A percentile compares a stretch with the other conserved stretches of the same genome.
phyloP scores from a whole-genome alignment of 208 protist species.

The Acanthamoeba castellanii region DNA sequence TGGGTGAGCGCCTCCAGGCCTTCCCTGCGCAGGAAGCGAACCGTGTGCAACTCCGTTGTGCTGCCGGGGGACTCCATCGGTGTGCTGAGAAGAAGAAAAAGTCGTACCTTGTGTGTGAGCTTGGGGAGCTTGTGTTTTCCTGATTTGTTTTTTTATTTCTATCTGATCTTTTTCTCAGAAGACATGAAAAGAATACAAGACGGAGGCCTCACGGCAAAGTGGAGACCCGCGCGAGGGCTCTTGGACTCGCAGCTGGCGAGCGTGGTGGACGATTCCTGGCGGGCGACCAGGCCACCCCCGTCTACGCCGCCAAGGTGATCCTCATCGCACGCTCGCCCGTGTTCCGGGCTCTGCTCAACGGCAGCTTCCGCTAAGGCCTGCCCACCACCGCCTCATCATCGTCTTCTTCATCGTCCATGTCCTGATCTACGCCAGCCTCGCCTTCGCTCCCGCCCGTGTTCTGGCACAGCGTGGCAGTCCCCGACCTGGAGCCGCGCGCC shows the following conservation, averaged over 20 bases:
- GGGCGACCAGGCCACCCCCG: not conserved
- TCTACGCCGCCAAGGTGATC: not conserved
- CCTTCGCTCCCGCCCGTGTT: too few relatives aligned
- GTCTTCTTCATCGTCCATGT: not conserved
- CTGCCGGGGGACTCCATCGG: too few relatives aligned
- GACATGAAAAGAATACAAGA: too few relatives aligned
- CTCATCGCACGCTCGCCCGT: too few relatives aligned
- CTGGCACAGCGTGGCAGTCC: not conserved
- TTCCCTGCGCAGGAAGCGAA: not conserved
- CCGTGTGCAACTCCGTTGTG: not conserved
- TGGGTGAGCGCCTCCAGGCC: conserved; percentile 18
- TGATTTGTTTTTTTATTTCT: too few relatives aligned
- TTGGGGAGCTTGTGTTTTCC: too few relatives aligned
- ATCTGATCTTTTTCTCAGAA: too few relatives aligned
- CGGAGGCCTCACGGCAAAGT: too few relatives aligned
- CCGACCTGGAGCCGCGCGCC: not conserved
- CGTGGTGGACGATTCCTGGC: conserved; percentile 15
- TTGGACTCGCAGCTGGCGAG: too few relatives aligned
- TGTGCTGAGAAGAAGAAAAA: too few relatives aligned
- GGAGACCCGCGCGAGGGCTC: too few relatives aligned
- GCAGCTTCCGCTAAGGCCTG: not conserved
- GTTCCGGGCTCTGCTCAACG: not conserved
- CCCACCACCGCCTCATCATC: not conserved
- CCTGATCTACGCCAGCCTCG: not conserved
- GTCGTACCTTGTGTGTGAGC: too few relatives aligned